Evolutionary conservation across 208 protist species (phyloP), one percentile per base, ranked within the genome.

Genomic region (Wallacemonas rigidus): DNA sequence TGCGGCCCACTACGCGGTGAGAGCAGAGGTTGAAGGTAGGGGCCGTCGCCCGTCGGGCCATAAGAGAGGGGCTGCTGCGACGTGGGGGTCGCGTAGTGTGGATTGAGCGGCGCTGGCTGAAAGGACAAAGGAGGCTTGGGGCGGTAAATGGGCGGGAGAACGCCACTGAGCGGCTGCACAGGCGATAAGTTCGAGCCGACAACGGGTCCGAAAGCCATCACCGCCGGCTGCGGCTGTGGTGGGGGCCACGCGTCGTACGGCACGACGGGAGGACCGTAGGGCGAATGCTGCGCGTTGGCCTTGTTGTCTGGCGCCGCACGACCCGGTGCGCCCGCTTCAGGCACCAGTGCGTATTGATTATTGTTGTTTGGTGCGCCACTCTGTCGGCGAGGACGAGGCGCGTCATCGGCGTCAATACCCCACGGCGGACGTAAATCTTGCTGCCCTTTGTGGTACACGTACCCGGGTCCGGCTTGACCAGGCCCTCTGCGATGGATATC

Each of bases 91-190:
- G 44, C n/a, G 38, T 64, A 3, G 44, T 75, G 61, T 12, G 62
- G 54, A 3, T 55, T 38, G 39, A 45, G 4, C 41, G 58, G 39
- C 8, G 48, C 51, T 44, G 11, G 62, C 54, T 86, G 74, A 17
- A 87, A 83, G 17, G 69, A 71, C 8, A 87, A 61, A 1, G 81
- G 85, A 3, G 78, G 79, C 76, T 87, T 84, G 2, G 77, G 78
- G 2, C 69, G 64, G 65, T 81, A 87, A 26, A 86, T 74, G 11
- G 78, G 65, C 0, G 81, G 80, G 41, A 84, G 69, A 50, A 76
- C 72, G 15, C 75, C 73, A 1, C 76, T 82, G 67, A 89, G 69
- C 17, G 74, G 72, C 15, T 51, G 44, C 3, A 74, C 54, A 0
- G 75, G 78, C 2, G 76, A 14, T 35, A 86, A 48, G 40, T 48